Evolutionary conservation across 768 basidiomycete genomes (phyloP).

Genomic region (Pleurotus ostreatus): DNA sequence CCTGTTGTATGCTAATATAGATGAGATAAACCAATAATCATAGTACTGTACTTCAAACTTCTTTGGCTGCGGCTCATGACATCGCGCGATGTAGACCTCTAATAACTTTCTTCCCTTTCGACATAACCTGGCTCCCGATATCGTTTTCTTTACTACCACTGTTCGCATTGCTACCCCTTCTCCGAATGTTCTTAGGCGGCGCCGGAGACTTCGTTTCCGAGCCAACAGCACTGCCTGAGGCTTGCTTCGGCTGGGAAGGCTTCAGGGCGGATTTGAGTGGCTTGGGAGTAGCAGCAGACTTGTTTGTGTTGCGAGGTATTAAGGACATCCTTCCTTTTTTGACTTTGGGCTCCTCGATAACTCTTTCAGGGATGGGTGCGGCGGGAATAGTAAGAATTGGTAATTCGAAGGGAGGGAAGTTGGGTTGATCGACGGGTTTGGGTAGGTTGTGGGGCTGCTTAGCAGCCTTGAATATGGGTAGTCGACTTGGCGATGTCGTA

Average conservation of each 20-base stretch:
- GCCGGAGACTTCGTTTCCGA: background rate
- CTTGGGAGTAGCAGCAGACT: too few relatives aligned
- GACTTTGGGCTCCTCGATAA: background rate
- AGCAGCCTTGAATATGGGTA: background rate
- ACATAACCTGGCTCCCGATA: background rate
- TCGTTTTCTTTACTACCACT: constrained; percentile 1
- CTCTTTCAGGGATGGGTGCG: background rate
- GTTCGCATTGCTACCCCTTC: background rate
- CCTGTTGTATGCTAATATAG: too few relatives aligned
- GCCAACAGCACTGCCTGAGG: background rate
- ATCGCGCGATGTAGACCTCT: constrained; percentile 1
- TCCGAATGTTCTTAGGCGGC: background rate
- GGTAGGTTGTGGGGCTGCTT: background rate
- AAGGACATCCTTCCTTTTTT: background rate
- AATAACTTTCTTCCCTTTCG: constrained; percentile 5
- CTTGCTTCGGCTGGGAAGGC: background rate
- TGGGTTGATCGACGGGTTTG: background rate
- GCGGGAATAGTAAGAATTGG: background rate
- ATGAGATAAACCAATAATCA: too few relatives aligned
- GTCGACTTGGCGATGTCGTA: background rate
- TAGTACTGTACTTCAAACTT: too few relatives aligned
- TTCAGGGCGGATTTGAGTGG: background rate
- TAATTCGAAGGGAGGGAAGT: background rate
- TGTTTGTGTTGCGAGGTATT: constrained; percentile 1
- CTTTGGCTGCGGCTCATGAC: background rate